Percentiles rank a stretch among this genome's conserved stretches.
phyloP scores from a whole-genome alignment of 2,329 filamentous ascomycete genomes.

The Catunica adiposa region DNA sequence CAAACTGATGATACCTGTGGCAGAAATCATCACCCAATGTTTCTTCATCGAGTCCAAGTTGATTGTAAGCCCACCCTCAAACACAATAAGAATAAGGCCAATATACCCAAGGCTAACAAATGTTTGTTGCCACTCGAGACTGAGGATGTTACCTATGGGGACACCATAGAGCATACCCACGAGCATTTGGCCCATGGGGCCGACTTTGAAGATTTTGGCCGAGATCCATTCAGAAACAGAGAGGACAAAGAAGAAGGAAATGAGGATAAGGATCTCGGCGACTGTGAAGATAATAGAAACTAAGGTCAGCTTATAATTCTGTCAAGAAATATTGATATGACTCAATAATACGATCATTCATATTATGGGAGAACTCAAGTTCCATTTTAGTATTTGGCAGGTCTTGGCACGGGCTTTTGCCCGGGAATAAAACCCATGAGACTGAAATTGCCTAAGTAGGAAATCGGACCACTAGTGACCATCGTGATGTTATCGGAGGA shows the following conservation, averaged over 20 bases:
- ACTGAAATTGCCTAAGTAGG: too few relatives aligned
- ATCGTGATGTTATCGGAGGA: background rate
- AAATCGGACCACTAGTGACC: background rate
- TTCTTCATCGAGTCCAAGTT: slow-evolving; percentile 29
- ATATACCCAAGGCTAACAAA: slow-evolving; percentile 32
- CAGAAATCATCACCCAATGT: slow-evolving; percentile 27
- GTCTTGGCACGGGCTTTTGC: slow-evolving; percentile 1
- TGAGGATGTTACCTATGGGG: slow-evolving; percentile 29
- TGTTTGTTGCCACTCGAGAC: slow-evolving; percentile 27
- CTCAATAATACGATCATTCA: background rate
- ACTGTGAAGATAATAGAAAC: slow-evolving; percentile 18
- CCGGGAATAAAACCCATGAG: background rate
- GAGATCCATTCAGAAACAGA: slow-evolving; percentile 26
- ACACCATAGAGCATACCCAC: slow-evolving; percentile 31
- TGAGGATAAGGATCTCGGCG: slow-evolving; percentile 24
- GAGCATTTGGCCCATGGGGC: slow-evolving; percentile 30
- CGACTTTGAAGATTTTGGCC: slow-evolving; percentile 26
- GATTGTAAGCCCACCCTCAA: slow-evolving; percentile 32
- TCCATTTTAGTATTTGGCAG: background rate
- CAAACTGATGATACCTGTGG: slow-evolving; percentile 28
- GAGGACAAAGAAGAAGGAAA: slow-evolving; percentile 30
- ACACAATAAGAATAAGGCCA: slow-evolving; percentile 33
- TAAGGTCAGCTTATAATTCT: background rate
- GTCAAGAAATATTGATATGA: too few relatives aligned
- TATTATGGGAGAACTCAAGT: background rate